Percentiles rank a stretch among this genome's conserved stretches.
These are phyloP conservation scores for Solanum ossicruentum DNA, from an alignment of 257 asterid species.

Conservation along the genomic window DNA sequence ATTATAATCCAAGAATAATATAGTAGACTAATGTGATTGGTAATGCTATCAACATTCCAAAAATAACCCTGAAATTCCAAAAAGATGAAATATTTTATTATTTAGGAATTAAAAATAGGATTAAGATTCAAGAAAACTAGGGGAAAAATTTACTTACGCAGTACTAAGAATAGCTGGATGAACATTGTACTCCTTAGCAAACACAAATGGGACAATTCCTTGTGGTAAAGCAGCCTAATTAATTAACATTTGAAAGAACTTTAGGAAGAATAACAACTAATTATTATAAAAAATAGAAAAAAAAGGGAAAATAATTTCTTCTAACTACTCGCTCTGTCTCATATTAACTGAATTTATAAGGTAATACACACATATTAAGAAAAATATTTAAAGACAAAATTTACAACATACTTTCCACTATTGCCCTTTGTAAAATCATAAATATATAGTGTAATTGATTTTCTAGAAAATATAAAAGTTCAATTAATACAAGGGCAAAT, in stretches of 20 bases:
- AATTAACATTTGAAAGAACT: background rate
- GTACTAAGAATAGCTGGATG: slow-evolving; percentile 23
- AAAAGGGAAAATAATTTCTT: background rate
- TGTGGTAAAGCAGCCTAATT: slow-evolving; percentile 20
- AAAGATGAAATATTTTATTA: no score
- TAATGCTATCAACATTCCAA: slow-evolving; percentile 59
- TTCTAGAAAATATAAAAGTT: no score
- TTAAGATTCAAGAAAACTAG: background rate
- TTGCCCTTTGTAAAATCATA: no score
- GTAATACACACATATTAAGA: no score
- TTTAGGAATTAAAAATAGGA: background rate
- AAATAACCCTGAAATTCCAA: slow-evolving; percentile 29
- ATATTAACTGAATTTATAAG: no score
- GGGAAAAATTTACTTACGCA: background rate
- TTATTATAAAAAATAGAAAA: background rate
- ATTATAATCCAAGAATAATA: slow-evolving; percentile 39
- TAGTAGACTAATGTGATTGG: slow-evolving; percentile 51
- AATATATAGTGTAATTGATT: no score
- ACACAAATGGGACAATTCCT: slow-evolving; percentile 22
- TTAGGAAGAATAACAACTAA: background rate
- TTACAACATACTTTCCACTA: no score
- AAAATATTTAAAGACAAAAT: no score
- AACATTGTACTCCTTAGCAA: slow-evolving; percentile 18
- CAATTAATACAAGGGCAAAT: no score
- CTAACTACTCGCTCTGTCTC: no score